phyloP scores from a whole-genome alignment of 176 grass and related monocot species.

The Neostapfia colusana region DNA sequence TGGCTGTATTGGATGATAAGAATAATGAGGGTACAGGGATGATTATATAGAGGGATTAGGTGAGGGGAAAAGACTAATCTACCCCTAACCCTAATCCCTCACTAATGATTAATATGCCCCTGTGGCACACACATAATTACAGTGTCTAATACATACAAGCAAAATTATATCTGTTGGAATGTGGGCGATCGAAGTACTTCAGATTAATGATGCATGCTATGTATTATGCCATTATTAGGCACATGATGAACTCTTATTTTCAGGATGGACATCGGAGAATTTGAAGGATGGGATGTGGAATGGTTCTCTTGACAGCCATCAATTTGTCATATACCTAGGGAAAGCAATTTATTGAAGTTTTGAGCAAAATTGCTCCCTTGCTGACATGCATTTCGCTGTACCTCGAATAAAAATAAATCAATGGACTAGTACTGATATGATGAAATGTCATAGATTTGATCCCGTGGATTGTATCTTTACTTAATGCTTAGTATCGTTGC shows the following conservation, averaged over 20 bases:
- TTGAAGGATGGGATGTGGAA: constrained; percentile 69
- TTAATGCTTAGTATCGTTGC: neutral
- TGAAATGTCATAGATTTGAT: constrained; percentile 13
- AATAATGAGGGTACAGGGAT: too few relatives aligned
- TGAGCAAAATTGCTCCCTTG: constrained; percentile 19
- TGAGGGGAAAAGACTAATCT: too few relatives aligned
- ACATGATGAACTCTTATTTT: constrained; percentile 18
- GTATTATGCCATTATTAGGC: neutral
- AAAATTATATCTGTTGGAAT: neutral
- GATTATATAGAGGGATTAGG: too few relatives aligned
- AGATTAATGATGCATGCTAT: neutral
- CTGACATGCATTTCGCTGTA: constrained; percentile 36
- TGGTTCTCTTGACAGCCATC: constrained; percentile 52
- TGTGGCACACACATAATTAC: too few relatives aligned
- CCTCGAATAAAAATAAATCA: constrained; percentile 28
- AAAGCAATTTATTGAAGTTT: constrained; percentile 22
- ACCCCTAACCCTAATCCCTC: too few relatives aligned
- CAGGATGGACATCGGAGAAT: constrained; percentile 67
- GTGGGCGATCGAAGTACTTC: too few relatives aligned
- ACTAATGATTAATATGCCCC: too few relatives aligned
- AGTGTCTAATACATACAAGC: too few relatives aligned
- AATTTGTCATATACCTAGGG: neutral
- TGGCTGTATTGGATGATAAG: too few relatives aligned
- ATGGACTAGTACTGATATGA: neutral
- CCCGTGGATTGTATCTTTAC: neutral